These are phyloP conservation scores for Trametes cinnabarina DNA, from an alignment of 768 basidiomycete species.

Conservation along the genomic window DNA sequence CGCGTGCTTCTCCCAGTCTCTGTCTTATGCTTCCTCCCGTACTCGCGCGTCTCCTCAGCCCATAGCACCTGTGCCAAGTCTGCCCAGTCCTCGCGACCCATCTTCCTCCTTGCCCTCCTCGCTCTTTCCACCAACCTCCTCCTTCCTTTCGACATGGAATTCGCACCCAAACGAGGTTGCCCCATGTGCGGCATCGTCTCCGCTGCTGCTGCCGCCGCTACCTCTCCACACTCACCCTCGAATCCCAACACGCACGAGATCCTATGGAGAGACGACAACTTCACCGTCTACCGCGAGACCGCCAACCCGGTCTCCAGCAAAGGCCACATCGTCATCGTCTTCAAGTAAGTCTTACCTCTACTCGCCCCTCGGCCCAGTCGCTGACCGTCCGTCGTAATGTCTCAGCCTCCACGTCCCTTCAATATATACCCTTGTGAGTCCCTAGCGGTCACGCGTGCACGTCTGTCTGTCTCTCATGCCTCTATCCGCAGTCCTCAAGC, in stretches of 20 bases:
- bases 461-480: slow-evolving; percentile 3
- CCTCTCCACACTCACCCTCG: slow-evolving; percentile 42
- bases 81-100: not conserved
- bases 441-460: not conserved
- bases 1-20: too few species aligned
- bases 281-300: slow-evolving; percentile 71
- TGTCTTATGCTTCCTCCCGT: too few species aligned
- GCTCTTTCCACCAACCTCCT: not conserved
- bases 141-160: slow-evolving; percentile 40
- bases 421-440: slow-evolving; percentile 53
- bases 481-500: slow-evolving; percentile 65
- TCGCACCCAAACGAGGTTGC: slow-evolving; percentile 65
- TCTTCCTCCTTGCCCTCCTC: not conserved
- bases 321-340: slow-evolving; percentile 69
- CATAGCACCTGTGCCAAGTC: not conserved
- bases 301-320: slow-evolving; percentile 68
- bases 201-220: slow-evolving; percentile 45
- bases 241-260: slow-evolving; percentile 55
- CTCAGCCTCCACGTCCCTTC: slow-evolving; percentile 74
- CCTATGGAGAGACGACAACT: slow-evolving; percentile 75
- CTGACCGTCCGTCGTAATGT: slow-evolving; percentile 14
- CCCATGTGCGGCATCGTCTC: slow-evolving; percentile 76
- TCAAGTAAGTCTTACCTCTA: slow-evolving; percentile 57
- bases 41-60: too few species aligned
- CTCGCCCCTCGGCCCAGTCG: not conserved